These are phyloP conservation scores for Protomyces macrosporus DNA, from an alignment of 1,139 yeast species.

Conservation along the genomic window DNA sequence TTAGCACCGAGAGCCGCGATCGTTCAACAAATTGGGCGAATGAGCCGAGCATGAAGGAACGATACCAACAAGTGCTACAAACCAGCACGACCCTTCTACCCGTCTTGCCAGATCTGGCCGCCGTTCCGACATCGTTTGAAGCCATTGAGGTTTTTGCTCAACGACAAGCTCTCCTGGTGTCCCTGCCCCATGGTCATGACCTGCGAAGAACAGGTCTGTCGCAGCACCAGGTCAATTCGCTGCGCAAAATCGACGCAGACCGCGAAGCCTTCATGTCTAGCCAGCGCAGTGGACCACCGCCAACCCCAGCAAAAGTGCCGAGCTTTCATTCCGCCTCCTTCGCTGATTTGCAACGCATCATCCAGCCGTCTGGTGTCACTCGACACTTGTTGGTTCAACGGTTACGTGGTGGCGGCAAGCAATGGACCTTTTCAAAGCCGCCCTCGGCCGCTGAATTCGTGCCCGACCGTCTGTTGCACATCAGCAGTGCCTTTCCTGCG, in stretches of 20 bases:
- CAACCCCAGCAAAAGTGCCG: not conserved
- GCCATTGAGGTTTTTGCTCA: slow-evolving; percentile 3
- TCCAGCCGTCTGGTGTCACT: not conserved
- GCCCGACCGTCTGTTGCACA: not conserved
- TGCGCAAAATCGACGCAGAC: not conserved
- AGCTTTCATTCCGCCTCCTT: not conserved
- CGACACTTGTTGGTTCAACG: not conserved
- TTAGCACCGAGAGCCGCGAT: not conserved
- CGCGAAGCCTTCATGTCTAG: not conserved
- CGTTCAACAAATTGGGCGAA: slow-evolving; percentile 23
- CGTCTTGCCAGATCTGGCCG: not conserved
- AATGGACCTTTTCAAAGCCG: not conserved
- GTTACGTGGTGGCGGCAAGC: not conserved
- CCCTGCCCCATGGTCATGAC: not conserved
- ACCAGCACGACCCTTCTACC: not conserved
- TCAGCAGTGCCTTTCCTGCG: slow-evolving; percentile 14
- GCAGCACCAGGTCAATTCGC: not conserved
- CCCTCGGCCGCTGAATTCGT: not conserved
- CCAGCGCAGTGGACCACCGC: not conserved
- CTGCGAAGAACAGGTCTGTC: not conserved
- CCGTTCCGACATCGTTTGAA: slow-evolving; percentile 10
- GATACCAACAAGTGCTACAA: slow-evolving; percentile 5
- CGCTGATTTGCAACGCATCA: not conserved
- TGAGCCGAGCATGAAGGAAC: slow-evolving; percentile 11
- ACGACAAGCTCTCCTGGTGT: not conserved